These are phyloP conservation scores for Yarrowia osloensis DNA, from an alignment of 805 yeast species.

Conservation along the genomic window DNA sequence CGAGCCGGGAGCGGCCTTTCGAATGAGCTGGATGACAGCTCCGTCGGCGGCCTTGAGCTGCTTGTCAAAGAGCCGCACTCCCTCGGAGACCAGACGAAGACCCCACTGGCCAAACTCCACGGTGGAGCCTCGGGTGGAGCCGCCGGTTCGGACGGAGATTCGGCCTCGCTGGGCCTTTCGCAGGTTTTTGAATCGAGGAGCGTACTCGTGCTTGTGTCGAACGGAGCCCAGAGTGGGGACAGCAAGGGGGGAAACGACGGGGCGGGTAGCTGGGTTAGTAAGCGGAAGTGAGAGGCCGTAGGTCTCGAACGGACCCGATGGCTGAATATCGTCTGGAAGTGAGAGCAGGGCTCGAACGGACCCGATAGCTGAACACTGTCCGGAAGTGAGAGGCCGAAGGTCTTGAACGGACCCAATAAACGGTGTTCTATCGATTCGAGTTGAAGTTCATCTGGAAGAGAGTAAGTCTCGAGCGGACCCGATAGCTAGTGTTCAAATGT, in stretches of 20 bases:
- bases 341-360: no score
- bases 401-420: no score
- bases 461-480: no score
- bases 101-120: slow-evolving; percentile 83
- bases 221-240: slow-evolving; percentile 10
- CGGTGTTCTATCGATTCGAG: no score
- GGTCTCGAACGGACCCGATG: no score
- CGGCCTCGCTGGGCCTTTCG: slow-evolving; percentile 90
- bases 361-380: no score
- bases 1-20: slow-evolving; percentile 66
- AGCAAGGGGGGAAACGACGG: neutral
- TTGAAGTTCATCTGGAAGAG: no score
- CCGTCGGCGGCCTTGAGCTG: slow-evolving; percentile 91
- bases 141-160: slow-evolving; percentile 92
- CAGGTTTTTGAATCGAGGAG: slow-evolving; percentile 66
- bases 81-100: slow-evolving; percentile 83
- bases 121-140: slow-evolving; percentile 85
- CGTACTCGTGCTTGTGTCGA: slow-evolving; percentile 40
- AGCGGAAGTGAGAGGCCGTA: neutral
- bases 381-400: no score
- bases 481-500: no score
- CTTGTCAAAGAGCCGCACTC: slow-evolving; percentile 78
- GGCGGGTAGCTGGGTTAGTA: slow-evolving; percentile 22
- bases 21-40: slow-evolving; percentile 77
- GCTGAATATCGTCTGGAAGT: no score